Evolutionary conservation across 2,329 filamentous ascomycete species (phyloP).

Genomic region (Colletotrichum destructivum): DNA sequence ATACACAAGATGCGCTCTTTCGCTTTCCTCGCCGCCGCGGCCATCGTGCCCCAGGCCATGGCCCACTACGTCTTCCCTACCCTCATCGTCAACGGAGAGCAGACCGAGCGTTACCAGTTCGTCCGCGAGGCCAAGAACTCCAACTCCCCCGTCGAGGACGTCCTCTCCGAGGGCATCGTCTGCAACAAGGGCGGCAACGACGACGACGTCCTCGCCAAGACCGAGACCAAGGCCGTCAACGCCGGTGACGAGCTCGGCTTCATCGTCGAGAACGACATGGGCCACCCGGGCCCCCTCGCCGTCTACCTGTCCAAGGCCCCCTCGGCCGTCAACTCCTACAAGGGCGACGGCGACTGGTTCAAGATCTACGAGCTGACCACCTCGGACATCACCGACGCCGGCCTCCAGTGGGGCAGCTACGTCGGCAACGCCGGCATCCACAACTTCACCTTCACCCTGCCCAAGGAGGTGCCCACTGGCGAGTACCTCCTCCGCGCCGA

Average conservation of each 20-base stretch:
- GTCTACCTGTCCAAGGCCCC: conserved; percentile 57
- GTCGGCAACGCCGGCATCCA: conserved; percentile 49
- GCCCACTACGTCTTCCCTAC: conserved; percentile 44
- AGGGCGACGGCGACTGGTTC: conserved; percentile 55
- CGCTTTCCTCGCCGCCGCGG: conserved; percentile 36
- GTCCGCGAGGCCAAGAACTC: conserved; percentile 43
- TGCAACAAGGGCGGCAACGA: conserved; percentile 58
- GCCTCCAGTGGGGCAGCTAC: conserved; percentile 53
- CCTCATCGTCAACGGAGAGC: conserved; percentile 44
- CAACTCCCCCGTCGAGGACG: conserved; percentile 58
- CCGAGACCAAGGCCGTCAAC: conserved; percentile 53
- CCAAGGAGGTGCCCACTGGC: conserved; percentile 54
- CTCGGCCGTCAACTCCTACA: conserved; percentile 48
- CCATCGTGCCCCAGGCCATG: conserved; percentile 39
- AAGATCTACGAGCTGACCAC: conserved; percentile 54
- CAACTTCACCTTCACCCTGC: conserved; percentile 59
- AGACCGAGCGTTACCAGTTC: conserved; percentile 42
- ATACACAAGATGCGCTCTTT: conserved; percentile 30
- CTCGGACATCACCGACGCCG: conserved; percentile 48
- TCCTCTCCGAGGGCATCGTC: conserved; percentile 55
- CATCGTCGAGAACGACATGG: conserved; percentile 53
- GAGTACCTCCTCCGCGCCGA: conserved; percentile 56
- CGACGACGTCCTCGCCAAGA: conserved; percentile 54
- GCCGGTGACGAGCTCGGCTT: conserved; percentile 61
- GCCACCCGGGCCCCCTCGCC: conserved; percentile 56